Evolutionary conservation across 371 early-diverging fungal genomes (phyloP).

Genomic region (Saksenaea vasiformis): DNA sequence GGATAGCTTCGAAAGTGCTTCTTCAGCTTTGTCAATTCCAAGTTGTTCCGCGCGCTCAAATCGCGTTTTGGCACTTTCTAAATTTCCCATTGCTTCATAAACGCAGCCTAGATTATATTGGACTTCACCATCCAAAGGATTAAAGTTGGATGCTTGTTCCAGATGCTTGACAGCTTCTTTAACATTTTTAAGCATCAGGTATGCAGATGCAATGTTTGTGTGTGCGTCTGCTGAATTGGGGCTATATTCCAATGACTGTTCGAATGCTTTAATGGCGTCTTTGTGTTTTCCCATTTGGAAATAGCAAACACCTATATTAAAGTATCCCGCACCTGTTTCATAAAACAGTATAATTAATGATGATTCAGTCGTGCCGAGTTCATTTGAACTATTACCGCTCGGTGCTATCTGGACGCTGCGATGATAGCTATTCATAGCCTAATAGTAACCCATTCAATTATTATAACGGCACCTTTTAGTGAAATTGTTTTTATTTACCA

Average conservation of each 20-base stretch:
- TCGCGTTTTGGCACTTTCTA: conserved; percentile 71
- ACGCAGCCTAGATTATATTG: conserved; percentile 80
- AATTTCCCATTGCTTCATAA: conserved; percentile 67
- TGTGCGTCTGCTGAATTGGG: conserved; percentile 78
- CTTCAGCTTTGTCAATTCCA: conserved; percentile 62
- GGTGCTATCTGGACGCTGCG: conserved; percentile 48
- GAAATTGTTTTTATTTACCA: conserved; percentile 25
- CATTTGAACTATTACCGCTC: conserved; percentile 22
- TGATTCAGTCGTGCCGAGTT: not conserved
- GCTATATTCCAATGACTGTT: conserved; percentile 65
- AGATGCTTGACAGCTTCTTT: conserved; percentile 66
- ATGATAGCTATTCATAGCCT: conserved; percentile 55
- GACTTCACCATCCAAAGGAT: conserved; percentile 74
- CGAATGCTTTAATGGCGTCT: conserved; percentile 68
- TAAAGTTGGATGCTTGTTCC: conserved; percentile 69
- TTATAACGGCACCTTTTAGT: too few species aligned
- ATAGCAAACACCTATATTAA: conserved; percentile 81
- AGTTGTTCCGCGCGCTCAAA: conserved; percentile 64
- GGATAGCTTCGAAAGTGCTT: conserved; percentile 36
- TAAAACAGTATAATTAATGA: not conserved
- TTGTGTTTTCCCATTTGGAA: conserved; percentile 68
- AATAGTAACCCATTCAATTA: not conserved
- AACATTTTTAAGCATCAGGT: conserved; percentile 66
- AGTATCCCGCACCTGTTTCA: conserved; percentile 62
- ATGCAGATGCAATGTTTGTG: conserved; percentile 82